Conservation (phyloP, 768 basidiomycete genomes). For the Steccherinum ochraceum region DNA sequence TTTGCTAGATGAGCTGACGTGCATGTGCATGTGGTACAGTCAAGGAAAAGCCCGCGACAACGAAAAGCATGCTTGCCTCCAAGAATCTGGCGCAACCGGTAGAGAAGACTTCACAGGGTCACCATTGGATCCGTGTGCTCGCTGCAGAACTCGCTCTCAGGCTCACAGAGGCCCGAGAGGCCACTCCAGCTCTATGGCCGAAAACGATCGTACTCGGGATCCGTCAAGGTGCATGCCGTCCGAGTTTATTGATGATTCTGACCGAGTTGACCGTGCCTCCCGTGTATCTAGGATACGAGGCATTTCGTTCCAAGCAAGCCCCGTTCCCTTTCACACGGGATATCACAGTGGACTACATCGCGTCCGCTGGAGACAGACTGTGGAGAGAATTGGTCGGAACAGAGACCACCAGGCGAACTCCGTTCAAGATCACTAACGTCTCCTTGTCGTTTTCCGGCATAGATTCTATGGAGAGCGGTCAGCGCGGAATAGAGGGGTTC, state of each 20-base stretch:
- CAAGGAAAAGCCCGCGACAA: conserved; percentile 71
- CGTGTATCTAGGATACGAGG: conserved; percentile 57
- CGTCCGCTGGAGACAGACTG: conserved; percentile 68
- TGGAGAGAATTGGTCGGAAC: conserved; percentile 83
- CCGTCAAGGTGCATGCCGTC: conserved; percentile 47
- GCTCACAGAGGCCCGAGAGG: conserved; percentile 73
- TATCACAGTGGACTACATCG: conserved; percentile 70
- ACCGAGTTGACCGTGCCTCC: neutral
- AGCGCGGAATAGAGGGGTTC: conserved; percentile 85
- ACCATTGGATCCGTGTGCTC: conserved; percentile 88
- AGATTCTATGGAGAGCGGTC: conserved; percentile 68
- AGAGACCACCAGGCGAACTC: conserved; percentile 19
- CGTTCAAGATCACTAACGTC: conserved; percentile 67
- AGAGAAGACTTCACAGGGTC: conserved; percentile 65
- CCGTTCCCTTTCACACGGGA: conserved; percentile 81
- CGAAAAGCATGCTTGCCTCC: conserved; percentile 94
- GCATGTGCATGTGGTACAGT: conserved; percentile 38
- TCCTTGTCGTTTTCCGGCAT: conserved; percentile 74
- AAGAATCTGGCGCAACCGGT: conserved; percentile 87
- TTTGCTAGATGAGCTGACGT: neutral
- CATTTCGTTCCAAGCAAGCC: conserved; percentile 72
- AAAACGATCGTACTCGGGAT: conserved; percentile 81
- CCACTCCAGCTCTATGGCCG: conserved; percentile 78
- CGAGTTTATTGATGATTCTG: neutral
- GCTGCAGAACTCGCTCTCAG: conserved; percentile 86